Base-by-base conservation (phyloP, 2,329 filamentous ascomycete genomes). In the Shiraia sp. region DNA sequence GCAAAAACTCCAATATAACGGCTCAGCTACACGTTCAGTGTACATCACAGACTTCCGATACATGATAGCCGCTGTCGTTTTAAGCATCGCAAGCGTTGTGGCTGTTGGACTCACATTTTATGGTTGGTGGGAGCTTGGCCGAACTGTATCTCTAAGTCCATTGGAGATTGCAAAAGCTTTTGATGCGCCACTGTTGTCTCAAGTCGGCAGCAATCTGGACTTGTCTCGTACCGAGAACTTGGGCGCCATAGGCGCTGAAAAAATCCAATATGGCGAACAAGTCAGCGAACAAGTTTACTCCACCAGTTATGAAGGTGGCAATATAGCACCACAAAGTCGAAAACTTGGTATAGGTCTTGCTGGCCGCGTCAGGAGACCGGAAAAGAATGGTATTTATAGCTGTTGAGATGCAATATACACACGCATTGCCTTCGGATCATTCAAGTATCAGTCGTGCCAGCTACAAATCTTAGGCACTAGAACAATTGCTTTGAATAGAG, bases 131-230 rank as follows among this genome's bases (percentile, higher is more conserved):
- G 31, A 41, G 17, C 25, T 41, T 3, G 38, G 38, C 4, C 14
- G 32, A 16, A 31, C 25, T 4, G 38, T 41, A 7, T 41, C 32
- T 9, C 14, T 35, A 8, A 41, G 26, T 35, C 38, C 38, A 13
- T 7, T 41, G 17, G 38, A 41, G 10, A 41, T 41, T 41, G 38
- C 38, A 3, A 41, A 35, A 14, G 38, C 31, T 2, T 41, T 41
- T 15, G 38, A 41, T 34, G 38, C 38, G 10, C 38, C 38, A 26
- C 12, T 41, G 4, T 15, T 41, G 16, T 8, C 29, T 14, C 36
- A 32, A 13, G 22, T 39, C 10, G 36, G 36, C 6, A 39, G 36
- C 14, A 39, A 39, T 32, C n/a, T 39, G 7, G 29, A 32, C 10
- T 27, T 39, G 29, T 32, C 36, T n/a, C 12, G 27, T 13, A 32